Evolutionary conservation across 805 yeast genomes (phyloP), one percentile per base, ranked within the genome.

Genomic region (Grigorovia jiainica): DNA sequence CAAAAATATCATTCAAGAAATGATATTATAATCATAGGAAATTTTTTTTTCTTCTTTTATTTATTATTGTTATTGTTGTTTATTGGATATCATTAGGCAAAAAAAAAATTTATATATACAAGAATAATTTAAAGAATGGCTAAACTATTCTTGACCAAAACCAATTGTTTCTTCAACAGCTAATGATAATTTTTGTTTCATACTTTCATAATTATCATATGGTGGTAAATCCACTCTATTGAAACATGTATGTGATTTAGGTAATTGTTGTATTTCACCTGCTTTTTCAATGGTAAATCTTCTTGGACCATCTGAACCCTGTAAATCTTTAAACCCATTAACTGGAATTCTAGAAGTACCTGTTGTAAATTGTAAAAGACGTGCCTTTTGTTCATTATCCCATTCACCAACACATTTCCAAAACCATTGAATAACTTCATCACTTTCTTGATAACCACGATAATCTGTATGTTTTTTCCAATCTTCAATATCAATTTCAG

Each of bases 141-240:
- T 13, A 13, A 27, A 27, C 53, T 49, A 90, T 72, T 92, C 98
- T 69, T 92, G 97, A 45, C 98, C 98, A 61, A 92, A 92, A 38
- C 99, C 99, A 61, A 92, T 92, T 13, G 99, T 92, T 68, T 92
- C 97, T 65, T 92, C 99, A 32, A 92, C 97, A 24, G 99, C 99
- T 63, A 90, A 73, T 29, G 95, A 82, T 55, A 92, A 74, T 65
- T 92, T 92, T 66, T 87, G 92, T 58, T 78, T 86, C 72, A 92
- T 67, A 41, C 84, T 72, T 41, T 83, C 95, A 61, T 75, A 85
- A 58, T 83, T 89, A 45, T 73, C 74, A 65, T 92, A 92, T 43
- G 94, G 95, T 33, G 99, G 99, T 58, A 92, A 73, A 69, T 92
- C 98, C 41, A 92, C 97, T 69, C 99, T 84, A 70, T 92, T 92